phyloP scores from a whole-genome alignment of 2,329 filamentous ascomycete genomes.

The Paraconiothyrium sp. region DNA sequence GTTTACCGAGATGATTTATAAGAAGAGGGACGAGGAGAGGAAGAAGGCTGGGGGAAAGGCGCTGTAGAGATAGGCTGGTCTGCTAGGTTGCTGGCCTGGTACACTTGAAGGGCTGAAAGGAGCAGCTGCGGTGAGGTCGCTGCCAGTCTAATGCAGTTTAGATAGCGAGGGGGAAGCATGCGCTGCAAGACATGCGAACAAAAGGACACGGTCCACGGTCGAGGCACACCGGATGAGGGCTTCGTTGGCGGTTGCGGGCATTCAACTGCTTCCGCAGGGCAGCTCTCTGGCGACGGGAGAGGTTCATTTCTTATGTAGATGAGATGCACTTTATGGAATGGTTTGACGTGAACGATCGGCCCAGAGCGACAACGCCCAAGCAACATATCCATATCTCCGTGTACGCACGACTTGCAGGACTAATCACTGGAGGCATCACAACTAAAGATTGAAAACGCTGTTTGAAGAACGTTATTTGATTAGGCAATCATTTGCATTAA shows the following conservation, averaged over 20 bases:
- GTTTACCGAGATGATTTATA: slow-evolving; percentile 93
- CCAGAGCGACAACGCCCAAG: slow-evolving; percentile 28
- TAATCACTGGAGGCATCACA: background rate
- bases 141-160: background rate
- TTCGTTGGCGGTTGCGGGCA: slow-evolving; percentile 18
- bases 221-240: slow-evolving; percentile 15
- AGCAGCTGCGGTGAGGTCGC: background rate
- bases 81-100: background rate
- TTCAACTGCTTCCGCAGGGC: slow-evolving; percentile 25
- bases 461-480: slow-evolving; percentile 28
- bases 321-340: slow-evolving; percentile 17
- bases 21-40: slow-evolving; percentile 74
- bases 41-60: slow-evolving; percentile 50
- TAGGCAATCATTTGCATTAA: slow-evolving; percentile 48
- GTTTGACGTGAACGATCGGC: slow-evolving; percentile 24
- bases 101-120: background rate
- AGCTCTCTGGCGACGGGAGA: slow-evolving; percentile 7
- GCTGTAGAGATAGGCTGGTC: background rate
- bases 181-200: background rate
- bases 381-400: slow-evolving; percentile 1
- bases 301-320: slow-evolving; percentile 14
- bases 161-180: background rate
- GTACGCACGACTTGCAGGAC: background rate
- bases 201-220: background rate
- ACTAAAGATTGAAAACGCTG: background rate